A percentile compares a stretch with the other conserved stretches of the same genome.
These are phyloP conservation scores for Phycomyces blakesleeanus DNA, from an alignment of 192 early-diverging fungal genomes.

Conservation along the genomic window DNA sequence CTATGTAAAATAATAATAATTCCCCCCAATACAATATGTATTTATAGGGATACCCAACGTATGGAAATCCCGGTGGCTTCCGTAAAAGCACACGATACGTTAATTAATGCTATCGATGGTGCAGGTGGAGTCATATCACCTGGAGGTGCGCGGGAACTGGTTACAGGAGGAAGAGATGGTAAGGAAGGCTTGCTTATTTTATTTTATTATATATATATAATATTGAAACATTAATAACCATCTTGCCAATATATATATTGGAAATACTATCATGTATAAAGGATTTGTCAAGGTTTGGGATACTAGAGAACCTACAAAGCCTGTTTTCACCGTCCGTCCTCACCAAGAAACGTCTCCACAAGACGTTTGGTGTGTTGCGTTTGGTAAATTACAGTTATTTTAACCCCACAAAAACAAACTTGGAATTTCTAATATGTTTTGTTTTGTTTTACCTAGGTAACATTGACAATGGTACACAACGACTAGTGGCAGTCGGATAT, in stretches of 20 bases:
- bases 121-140: constrained; percentile 41
- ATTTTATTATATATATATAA: neutral
- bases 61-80: constrained; percentile 52
- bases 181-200: neutral
- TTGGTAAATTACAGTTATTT: constrained; percentile 50
- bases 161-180: constrained; percentile 70
- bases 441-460: constrained; percentile 2
- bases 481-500: constrained; percentile 57
- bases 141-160: constrained; percentile 57
- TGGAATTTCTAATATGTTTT: neutral
- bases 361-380: constrained; percentile 69
- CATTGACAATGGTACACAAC: neutral
- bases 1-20: neutral
- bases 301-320: constrained; percentile 54
- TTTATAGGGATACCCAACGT: constrained; percentile 54
- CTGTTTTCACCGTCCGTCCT: constrained; percentile 57
- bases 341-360: constrained; percentile 37
- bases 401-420: neutral
- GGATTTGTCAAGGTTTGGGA: constrained; percentile 76
- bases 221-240: neutral
- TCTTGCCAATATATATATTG: neutral
- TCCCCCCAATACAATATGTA: neutral
- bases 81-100: constrained; percentile 57
- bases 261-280: constrained; percentile 22
- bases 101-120: constrained; percentile 70